Evolutionary conservation across 179 eudicot genomes (phyloP), one percentile per base, ranked within the genome.

Genomic region (Heliamphora pulchella): DNA sequence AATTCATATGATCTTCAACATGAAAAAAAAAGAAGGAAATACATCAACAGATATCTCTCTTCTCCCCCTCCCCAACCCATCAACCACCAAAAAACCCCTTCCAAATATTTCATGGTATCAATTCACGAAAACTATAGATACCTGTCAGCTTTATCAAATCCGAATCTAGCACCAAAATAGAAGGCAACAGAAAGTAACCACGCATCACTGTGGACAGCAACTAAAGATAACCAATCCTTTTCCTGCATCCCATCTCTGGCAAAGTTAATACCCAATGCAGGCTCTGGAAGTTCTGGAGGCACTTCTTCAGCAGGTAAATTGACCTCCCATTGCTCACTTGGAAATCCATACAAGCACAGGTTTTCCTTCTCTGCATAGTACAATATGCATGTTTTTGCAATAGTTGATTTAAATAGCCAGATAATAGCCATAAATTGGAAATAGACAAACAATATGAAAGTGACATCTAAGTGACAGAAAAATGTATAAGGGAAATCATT

Each of bases 251-350:
- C 93, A 79, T 91, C 93, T 70, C 93, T 85, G 66, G 93, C 91
- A 81, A 91, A 90, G 85, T 91, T 91, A 79, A 91, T 91, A 77
- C 95, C 95, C 85, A 91, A 69, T 77, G 90, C 95, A 67, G 95
- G 93, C 82, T 88, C 95, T 48, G 95, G 95, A 57, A 90, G 89
- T 86, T 91, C 95, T 47, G 93, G 91, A 74, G 93, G 95, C 77
- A 90, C 95, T 85, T 90, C 91, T 76, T 90, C 93, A 68, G 89
- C 91, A 50, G 95, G 93, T 82, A 90, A 83, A 76, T 84, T 90
- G 78, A 91, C 95, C 82, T 91, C 95, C 95, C 93, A 91, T 75
- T 86, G 90, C 85, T 87, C 93, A 84, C 81, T 86, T 50, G 95
- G 95, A 79, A 80, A 84, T 74, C 93, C 95, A 74, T 91, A 91